Evolutionary conservation across 1,284 basidiomycete species (phyloP).

Genomic region (Rhodotorula sp.): DNA sequence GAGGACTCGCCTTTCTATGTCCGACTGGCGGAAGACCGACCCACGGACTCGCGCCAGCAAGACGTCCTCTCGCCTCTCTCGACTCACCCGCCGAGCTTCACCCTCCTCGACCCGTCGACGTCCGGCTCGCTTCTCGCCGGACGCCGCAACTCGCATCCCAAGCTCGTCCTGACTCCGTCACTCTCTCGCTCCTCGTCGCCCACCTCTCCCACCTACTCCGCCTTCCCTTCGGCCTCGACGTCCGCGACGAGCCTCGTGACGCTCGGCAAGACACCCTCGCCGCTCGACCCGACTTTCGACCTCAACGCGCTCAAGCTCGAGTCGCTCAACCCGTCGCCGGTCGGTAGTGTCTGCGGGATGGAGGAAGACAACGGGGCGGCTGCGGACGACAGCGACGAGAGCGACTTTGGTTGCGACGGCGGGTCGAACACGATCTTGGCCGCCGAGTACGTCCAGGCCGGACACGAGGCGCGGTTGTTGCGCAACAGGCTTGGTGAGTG

Average conservation of each 20-base stretch:
- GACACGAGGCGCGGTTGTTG: constrained; percentile 17
- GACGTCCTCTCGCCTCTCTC: background rate
- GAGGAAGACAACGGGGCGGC: background rate
- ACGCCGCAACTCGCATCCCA: constrained; percentile 3
- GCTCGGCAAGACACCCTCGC: constrained; percentile 12
- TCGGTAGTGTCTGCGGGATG: background rate
- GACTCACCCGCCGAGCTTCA: constrained; percentile 7
- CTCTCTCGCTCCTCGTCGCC: constrained; percentile 15
- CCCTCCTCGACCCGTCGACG: constrained; percentile 11
- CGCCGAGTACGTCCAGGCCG: constrained; percentile 26
- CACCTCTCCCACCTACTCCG: no score
- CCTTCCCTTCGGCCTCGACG: background rate
- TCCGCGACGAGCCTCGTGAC: background rate
- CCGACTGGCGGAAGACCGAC: background rate
- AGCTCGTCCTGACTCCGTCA: constrained; percentile 30
- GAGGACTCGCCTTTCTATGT: background rate
- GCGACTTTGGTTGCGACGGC: constrained; percentile 18
- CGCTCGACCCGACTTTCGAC: constrained; percentile 26
- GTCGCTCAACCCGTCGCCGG: constrained; percentile 3
- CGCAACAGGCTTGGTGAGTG: constrained; percentile 19
- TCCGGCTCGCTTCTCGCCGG: constrained; percentile 3
- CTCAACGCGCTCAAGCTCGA: constrained; percentile 34
- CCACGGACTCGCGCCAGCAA: background rate
- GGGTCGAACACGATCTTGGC: background rate
- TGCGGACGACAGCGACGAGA: background rate